Evolutionary conservation across 495 filamentous ascomycete genomes (phyloP), one percentile per base, ranked within the genome.

Genomic region (Haplographium delicatum): DNA sequence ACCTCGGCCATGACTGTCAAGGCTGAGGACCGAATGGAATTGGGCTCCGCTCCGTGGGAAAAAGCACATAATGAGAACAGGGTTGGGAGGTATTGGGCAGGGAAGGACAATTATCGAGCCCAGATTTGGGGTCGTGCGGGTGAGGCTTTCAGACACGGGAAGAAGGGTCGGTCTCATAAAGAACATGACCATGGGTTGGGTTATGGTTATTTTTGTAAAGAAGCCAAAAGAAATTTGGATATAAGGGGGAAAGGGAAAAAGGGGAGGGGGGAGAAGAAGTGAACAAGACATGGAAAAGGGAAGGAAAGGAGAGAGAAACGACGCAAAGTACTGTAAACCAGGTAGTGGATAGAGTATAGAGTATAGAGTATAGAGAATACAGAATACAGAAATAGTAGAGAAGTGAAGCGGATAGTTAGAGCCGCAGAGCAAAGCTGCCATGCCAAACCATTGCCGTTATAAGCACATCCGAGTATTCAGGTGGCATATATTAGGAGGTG

Each of bases 141-240:
- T 43, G 39, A 43, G 39, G 39, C 39, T 43, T 43, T 13, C 8
- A 43, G 13, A 45, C 42, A 27, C 1, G 24, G 20, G 19, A 28
- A 33, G 10, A 34, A n/a, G n/a, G n/a, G n/a, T n/a, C n/a, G n/a
- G n/a, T n/a, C n/a, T n/a, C n/a, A n/a, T n/a, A n/a, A 34, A 5
- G 31, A 19, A 19, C 35, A 39, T 2, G 19, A 8, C 22, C 16
- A 9, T 26, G 18, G 44, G 44, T 37, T 28, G 44, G 20, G 15
- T 47, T 22, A 8, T 23, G 9, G 28, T 26, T 23, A 34, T 35
- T 4, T 7, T 16, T 13, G 11, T n/a, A 35, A 25, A 37, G 44
- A 19, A 47, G 19, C 19, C 18, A 23, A 25, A 47, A 33, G 33
- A 23, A 28, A n/a, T n/a, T n/a, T n/a, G n/a, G n/a, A n/a, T n/a